A percentile compares a stretch with the other conserved stretches of the same genome.
Evolutionary conservation across 305 asterid species (phyloP).

Genomic region (Solanum aculeatissimum): DNA sequence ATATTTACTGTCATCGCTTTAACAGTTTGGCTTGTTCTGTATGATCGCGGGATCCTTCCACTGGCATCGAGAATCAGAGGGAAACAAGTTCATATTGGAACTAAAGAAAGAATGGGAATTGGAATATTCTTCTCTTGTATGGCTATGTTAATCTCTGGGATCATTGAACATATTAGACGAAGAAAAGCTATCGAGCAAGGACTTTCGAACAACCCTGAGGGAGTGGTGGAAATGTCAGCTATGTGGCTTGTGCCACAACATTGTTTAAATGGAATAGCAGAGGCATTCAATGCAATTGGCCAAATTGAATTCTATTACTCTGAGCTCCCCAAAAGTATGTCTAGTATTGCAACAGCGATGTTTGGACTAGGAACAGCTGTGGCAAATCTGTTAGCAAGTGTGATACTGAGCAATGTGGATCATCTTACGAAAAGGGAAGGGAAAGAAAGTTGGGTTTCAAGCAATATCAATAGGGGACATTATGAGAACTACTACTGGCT

Average conservation of each 20-base stretch:
- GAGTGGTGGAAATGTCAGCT: constrained; percentile 28
- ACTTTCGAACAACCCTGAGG: constrained; percentile 1
- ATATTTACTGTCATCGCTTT: constrained; percentile 23
- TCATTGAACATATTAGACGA: constrained; percentile 39
- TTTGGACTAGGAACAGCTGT: constrained; percentile 28
- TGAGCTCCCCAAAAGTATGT: constrained; percentile 56
- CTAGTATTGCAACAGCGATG: constrained; percentile 39
- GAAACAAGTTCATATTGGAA: constrained; percentile 20
- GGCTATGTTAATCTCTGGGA: constrained; percentile 33
- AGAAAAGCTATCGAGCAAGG: constrained; percentile 17
- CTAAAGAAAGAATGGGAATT: constrained; percentile 50
- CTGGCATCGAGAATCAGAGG: constrained; percentile 40
- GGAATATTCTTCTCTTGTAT: constrained; percentile 55
- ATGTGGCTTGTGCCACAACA: constrained; percentile 61
- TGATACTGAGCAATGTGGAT: constrained; percentile 30
- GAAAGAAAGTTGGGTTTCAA: constrained; percentile 45
- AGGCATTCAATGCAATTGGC: constrained; percentile 41
- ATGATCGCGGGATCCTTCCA: constrained; percentile 51
- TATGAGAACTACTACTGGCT: constrained; percentile 52
- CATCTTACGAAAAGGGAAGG: constrained; percentile 25
- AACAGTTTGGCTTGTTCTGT: constrained; percentile 47
- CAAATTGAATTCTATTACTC: constrained; percentile 51
- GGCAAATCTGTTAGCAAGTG: constrained; percentile 42
- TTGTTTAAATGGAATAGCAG: constrained; percentile 42
- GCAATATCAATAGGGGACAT: constrained; percentile 44